A percentile compares a stretch with the other conserved stretches of the same genome.
Conservation (phyloP, 2,329 filamentous ascomycete genomes). For the Phaeoacremonium minimum region DNA sequence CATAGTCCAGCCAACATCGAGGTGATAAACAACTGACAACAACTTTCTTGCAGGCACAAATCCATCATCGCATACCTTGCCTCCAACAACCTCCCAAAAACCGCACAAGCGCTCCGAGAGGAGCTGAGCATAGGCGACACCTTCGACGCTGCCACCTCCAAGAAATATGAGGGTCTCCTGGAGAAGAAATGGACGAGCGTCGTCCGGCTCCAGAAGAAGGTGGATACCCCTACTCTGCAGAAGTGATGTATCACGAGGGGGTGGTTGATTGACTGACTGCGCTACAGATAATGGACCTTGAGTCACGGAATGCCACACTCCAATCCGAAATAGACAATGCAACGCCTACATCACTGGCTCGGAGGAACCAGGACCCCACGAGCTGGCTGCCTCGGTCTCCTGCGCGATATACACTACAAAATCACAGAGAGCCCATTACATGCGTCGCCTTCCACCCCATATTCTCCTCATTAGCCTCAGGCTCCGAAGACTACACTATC, state of each 20-base stretch:
- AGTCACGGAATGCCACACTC: conserved; percentile 66
- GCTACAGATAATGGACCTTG: conserved; percentile 86
- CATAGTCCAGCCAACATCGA: too few species aligned
- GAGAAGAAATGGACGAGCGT: conserved; percentile 99
- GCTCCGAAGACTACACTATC: conserved; percentile 88
- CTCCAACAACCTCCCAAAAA: conserved; percentile 66
- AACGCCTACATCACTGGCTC: conserved; percentile 70
- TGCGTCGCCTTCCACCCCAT: conserved; percentile 90
- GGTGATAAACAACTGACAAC: not conserved
- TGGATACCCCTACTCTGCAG: conserved; percentile 23
- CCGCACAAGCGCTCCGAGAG: conserved; percentile 67
- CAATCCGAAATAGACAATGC: conserved; percentile 82
- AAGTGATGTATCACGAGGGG: too few species aligned
- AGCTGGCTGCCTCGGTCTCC: conserved; percentile 85
- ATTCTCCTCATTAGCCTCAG: conserved; percentile 85
- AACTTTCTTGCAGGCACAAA: conserved; percentile 69
- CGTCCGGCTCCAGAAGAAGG: conserved; percentile 93
- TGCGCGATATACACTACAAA: conserved; percentile 76
- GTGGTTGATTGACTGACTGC: too few species aligned
- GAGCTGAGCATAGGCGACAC: conserved; percentile 67
- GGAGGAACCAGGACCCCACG: conserved; percentile 76
- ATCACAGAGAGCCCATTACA: conserved; percentile 75
- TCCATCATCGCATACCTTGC: conserved; percentile 86
- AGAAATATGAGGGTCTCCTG: conserved; percentile 90
- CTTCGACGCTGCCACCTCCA: conserved; percentile 77